Percentiles rank a stretch among this genome's conserved stretches.
These are phyloP conservation scores for Thermochaetoides thermophila DNA, from an alignment of 495 filamentous ascomycete genomes.

Conservation along the genomic window DNA sequence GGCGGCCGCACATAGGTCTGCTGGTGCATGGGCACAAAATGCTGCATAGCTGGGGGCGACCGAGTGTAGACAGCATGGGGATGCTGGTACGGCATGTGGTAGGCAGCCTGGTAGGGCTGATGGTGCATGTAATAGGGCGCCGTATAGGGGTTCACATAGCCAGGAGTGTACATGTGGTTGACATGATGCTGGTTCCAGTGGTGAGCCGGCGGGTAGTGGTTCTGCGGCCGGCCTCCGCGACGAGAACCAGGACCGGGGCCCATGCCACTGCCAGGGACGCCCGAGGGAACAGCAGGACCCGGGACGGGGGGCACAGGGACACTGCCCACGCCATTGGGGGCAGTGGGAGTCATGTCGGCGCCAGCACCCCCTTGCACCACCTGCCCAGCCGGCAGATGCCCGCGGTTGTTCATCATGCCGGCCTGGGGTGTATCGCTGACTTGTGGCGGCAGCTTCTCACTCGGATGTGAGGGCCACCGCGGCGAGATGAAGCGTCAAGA, in stretches of 20 bases:
- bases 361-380: constrained; percentile 34
- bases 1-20: constrained; percentile 27
- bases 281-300: too few species aligned
- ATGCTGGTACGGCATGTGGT: constrained; percentile 29
- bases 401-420: constrained; percentile 46
- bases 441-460: constrained; percentile 35
- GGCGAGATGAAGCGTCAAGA: constrained; percentile 6
- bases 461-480: constrained; percentile 26
- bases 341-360: constrained; percentile 24
- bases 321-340: too few species aligned
- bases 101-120: constrained; percentile 24
- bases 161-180: constrained; percentile 17
- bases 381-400: constrained; percentile 50
- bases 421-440: constrained; percentile 33
- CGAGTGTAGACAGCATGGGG: constrained; percentile 18
- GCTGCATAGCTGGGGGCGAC: constrained; percentile 28
- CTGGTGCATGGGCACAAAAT: constrained; percentile 28
- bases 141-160: constrained; percentile 7
- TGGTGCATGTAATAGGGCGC: constrained; percentile 18
- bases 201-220: constrained; percentile 24
- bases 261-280: too few species aligned
- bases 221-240: constrained; percentile 23
- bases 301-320: constrained; percentile 16
- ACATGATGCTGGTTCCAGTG: constrained; percentile 19
- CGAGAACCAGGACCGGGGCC: constrained; percentile 8